These are phyloP conservation scores for Neurospora sp. DNA, from an alignment of 495 filamentous ascomycete genomes.

Conservation along the genomic window DNA sequence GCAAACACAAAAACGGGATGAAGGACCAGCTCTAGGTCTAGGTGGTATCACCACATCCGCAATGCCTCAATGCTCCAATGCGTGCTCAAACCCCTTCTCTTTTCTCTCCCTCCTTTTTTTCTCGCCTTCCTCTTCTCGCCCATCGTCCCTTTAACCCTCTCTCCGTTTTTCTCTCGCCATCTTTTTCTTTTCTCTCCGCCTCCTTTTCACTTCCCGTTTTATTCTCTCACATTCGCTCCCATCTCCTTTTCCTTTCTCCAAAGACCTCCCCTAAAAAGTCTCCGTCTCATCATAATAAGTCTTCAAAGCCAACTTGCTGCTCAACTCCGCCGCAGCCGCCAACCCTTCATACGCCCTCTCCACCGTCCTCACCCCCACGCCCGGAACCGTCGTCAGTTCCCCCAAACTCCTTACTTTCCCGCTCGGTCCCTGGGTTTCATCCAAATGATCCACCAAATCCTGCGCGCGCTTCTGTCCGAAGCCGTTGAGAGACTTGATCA, in stretches of 20 bases:
- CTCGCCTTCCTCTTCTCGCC: not conserved
- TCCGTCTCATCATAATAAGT: not conserved
- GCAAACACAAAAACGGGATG: too few relatives aligned
- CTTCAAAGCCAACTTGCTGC: not conserved
- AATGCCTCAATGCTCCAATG: not conserved
- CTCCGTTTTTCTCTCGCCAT: not conserved
- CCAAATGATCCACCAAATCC: constrained; percentile 48
- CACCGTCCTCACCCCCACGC: constrained; percentile 48
- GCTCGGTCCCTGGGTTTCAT: not conserved
- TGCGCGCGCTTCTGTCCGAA: constrained; percentile 56
- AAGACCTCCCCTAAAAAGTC: not conserved
- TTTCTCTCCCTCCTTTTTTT: not conserved
- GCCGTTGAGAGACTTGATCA: constrained; percentile 63
- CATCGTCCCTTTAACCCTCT: not conserved
- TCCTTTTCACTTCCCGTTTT: not conserved
- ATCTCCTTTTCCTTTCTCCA: not conserved
- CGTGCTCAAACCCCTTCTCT: not conserved
- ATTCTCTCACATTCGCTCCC: not conserved
- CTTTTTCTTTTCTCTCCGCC: not conserved
- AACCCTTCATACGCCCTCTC: constrained; percentile 45
- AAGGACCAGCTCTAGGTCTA: not conserved
- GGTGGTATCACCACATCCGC: not conserved
- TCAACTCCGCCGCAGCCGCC: constrained; percentile 1
- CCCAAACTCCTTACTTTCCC: constrained; percentile 37
- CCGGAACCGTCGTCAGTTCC: constrained; percentile 45